Conservation (phyloP, 352 stramenopile genomes). For the Phytopythium cucurbitacearum region DNA sequence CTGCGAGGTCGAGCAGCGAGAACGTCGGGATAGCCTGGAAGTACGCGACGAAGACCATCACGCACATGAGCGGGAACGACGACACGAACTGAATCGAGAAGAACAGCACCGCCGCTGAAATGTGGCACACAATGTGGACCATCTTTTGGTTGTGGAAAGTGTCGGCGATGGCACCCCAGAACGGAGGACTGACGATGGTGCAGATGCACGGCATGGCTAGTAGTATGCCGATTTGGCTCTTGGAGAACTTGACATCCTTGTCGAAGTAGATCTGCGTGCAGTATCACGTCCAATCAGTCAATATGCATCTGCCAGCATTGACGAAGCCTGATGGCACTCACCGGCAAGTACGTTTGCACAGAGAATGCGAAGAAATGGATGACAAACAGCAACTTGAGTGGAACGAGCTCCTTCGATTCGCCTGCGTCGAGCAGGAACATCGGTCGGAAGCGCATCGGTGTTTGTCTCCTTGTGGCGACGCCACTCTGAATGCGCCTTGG, state of each 20-base stretch:
- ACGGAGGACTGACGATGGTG: conserved; percentile 25
- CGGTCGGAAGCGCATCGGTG: background rate
- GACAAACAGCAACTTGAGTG: conserved; percentile 1
- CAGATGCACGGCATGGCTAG: conserved; percentile 28
- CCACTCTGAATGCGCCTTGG: too few relatives aligned
- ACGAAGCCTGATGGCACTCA: background rate
- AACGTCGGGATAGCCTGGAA: conserved; percentile 19
- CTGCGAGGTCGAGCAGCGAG: conserved; percentile 29
- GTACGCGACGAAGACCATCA: conserved; percentile 23
- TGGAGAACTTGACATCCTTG: conserved; percentile 17
- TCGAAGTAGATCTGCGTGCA: conserved; percentile 4
- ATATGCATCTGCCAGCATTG: too few relatives aligned
- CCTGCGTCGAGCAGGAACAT: conserved; percentile 6
- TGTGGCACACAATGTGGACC: conserved; percentile 29
- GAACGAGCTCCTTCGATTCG: conserved; percentile 5
- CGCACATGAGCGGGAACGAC: conserved; percentile 16
- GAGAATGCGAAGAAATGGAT: conserved; percentile 3
- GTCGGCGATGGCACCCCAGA: conserved; percentile 38
- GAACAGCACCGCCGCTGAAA: conserved; percentile 21
- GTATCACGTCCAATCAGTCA: too few relatives aligned
- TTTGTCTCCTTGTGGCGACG: too few relatives aligned
- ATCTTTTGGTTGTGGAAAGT: conserved; percentile 18
- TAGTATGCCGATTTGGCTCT: conserved; percentile 37
- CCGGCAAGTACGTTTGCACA: background rate
- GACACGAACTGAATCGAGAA: conserved; percentile 21